Evolutionary conservation across 768 basidiomycete species (phyloP).

Genomic region (Podaxis sp.): DNA sequence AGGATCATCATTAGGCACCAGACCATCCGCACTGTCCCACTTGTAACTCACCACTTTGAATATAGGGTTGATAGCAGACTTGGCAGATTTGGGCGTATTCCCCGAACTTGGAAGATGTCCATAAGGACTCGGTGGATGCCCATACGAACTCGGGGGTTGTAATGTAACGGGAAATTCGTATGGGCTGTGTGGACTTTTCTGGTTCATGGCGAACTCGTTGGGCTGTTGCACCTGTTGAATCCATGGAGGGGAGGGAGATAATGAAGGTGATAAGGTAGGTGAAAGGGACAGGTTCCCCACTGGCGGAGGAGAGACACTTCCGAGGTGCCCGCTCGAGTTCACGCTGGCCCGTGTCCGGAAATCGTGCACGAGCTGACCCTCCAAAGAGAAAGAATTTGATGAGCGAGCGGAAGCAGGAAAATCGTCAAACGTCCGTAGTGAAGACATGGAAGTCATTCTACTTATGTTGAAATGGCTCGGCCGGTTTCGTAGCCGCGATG

Average conservation of each 20-base stretch:
- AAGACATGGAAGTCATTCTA: constrained; percentile 76
- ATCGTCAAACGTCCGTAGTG: constrained; percentile 73
- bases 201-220: constrained; percentile 27
- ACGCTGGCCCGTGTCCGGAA: constrained; percentile 73
- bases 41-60: constrained; percentile 83
- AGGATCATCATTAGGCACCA: constrained; percentile 36
- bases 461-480: constrained; percentile 66
- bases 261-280: constrained; percentile 53
- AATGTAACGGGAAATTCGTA: constrained; percentile 35
- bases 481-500: constrained; percentile 61
- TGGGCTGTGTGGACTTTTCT: constrained; percentile 33
- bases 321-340: constrained; percentile 62
- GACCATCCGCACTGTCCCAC: constrained; percentile 37
- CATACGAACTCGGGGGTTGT: constrained; percentile 42
- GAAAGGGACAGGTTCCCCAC: constrained; percentile 74
- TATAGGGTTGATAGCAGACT: constrained; percentile 79
- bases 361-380: constrained; percentile 74
- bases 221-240: constrained; percentile 42
- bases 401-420: constrained; percentile 73
- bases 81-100: constrained; percentile 62
- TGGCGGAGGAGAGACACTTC: constrained; percentile 74
- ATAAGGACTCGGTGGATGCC: constrained; percentile 51
- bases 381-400: constrained; percentile 77
- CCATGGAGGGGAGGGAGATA: constrained; percentile 54
- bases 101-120: constrained; percentile 64